These are phyloP conservation scores for Oryza longistaminata DNA, from an alignment of 176 grass and related monocot species.

Conservation along the genomic window DNA sequence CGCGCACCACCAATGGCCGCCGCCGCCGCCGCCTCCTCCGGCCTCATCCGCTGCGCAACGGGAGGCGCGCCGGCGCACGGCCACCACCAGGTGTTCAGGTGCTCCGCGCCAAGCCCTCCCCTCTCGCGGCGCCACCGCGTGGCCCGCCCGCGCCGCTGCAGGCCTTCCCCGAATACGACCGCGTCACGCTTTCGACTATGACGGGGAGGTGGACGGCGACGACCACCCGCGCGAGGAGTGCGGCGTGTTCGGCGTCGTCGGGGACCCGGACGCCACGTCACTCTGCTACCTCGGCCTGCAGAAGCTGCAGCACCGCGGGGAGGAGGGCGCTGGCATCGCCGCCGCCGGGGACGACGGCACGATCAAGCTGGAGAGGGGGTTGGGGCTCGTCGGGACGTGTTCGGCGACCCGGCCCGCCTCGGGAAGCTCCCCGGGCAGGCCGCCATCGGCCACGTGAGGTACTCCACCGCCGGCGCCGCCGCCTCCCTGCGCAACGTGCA, in stretches of 20 bases:
- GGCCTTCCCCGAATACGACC: background rate
- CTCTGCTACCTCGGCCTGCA: constrained; percentile 81
- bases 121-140: constrained; percentile 25
- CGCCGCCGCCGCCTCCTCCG: constrained; percentile 25
- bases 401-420: constrained; percentile 55
- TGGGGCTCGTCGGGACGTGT: constrained; percentile 84
- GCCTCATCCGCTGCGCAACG: constrained; percentile 28
- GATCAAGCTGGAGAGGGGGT: constrained; percentile 58
- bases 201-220: constrained; percentile 10
- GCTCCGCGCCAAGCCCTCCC: background rate
- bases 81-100: background rate
- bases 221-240: constrained; percentile 97
- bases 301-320: constrained; percentile 88
- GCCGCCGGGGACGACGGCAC: constrained; percentile 38
- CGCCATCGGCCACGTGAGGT: constrained; percentile 81
- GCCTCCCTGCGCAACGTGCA: constrained; percentile 69
- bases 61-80: background rate
- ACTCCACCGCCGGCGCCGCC: constrained; percentile 70
- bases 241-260: constrained; percentile 83
- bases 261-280: constrained; percentile 69
- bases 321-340: constrained; percentile 89
- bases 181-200: constrained; percentile 37
- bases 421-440: constrained; percentile 54
- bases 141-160: background rate
- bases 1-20: constrained; percentile 33